These are phyloP conservation scores for Ambrosia trifida DNA, from an alignment of 129 eudicot genomes.

Conservation along the genomic window DNA sequence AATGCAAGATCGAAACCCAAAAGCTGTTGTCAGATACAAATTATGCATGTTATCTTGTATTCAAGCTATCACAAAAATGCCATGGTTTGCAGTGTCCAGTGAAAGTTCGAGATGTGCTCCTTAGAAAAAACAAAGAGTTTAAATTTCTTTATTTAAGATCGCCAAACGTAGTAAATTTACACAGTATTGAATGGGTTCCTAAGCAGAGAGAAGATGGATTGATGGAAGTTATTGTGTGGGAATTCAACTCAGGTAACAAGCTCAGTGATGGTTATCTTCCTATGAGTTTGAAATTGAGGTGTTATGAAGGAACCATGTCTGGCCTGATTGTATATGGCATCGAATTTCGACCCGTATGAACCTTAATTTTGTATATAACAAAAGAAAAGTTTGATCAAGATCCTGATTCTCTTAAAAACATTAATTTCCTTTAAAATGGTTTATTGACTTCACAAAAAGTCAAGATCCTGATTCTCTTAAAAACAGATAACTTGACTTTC, in stretches of 20 bases:
- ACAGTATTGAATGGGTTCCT: neutral
- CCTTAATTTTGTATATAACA: neutral
- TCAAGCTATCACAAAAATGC: constrained; percentile 1
- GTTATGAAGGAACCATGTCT: neutral
- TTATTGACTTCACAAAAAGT: too few species aligned
- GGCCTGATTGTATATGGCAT: neutral
- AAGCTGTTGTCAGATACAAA: too few species aligned
- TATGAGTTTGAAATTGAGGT: neutral
- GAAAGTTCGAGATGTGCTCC: neutral
- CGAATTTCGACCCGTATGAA: neutral
- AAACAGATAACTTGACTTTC: too few species aligned
- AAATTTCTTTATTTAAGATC: constrained; percentile 3
- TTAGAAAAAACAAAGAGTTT: neutral
- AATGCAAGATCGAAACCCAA: too few species aligned
- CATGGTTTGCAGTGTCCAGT: neutral
- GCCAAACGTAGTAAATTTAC: neutral
- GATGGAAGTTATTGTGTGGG: constrained; percentile 4
- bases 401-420: too few species aligned
- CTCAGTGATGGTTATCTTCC: neutral
- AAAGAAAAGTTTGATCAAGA: too few species aligned
- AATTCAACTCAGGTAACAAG: neutral
- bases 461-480: too few species aligned
- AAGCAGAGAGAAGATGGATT: neutral
- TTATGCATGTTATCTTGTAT: neutral
- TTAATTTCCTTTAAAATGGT: too few species aligned